Evolutionary conservation across 768 basidiomycete genomes (phyloP).

Genomic region (Suillus occidentalis): DNA sequence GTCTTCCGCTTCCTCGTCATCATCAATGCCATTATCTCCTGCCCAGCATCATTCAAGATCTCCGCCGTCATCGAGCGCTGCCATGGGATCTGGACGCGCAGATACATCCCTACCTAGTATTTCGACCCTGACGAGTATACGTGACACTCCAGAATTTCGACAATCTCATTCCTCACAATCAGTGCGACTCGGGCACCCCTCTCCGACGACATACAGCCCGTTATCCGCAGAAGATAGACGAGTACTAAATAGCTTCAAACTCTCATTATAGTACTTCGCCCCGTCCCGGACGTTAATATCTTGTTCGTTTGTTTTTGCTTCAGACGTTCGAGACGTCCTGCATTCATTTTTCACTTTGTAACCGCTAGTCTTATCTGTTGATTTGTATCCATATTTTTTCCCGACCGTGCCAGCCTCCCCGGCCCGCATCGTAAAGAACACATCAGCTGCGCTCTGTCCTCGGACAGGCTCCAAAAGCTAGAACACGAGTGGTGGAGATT

Average conservation of each 20-base stretch:
- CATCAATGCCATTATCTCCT: slow-evolving; percentile 15
- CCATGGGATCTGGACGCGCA: slow-evolving; percentile 9
- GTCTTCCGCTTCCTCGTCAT: slow-evolving; percentile 18
- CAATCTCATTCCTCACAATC: slow-evolving; percentile 9
- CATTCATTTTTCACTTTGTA: neutral
- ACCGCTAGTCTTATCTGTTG: neutral
- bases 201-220: slow-evolving; percentile 36
- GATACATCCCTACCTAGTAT: slow-evolving; percentile 26
- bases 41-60: slow-evolving; percentile 13
- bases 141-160: slow-evolving; percentile 5
- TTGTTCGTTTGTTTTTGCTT: neutral
- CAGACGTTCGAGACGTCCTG: neutral
- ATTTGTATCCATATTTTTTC: neutral
- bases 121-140: slow-evolving; percentile 15
- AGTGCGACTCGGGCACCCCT: slow-evolving; percentile 24
- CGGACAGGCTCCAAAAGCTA: neutral
- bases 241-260: slow-evolving; percentile 55
- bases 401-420: neutral
- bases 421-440: neutral
- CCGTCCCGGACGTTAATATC: neutral
- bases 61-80: slow-evolving; percentile 4
- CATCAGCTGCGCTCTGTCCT: neutral
- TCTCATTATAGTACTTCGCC: slow-evolving; percentile 40
- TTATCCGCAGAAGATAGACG: slow-evolving; percentile 58
- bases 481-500: neutral